Evolutionary conservation across 352 stramenopile species (phyloP), one percentile per base, ranked within the genome.

Genomic region (Peronospora farinosa): DNA sequence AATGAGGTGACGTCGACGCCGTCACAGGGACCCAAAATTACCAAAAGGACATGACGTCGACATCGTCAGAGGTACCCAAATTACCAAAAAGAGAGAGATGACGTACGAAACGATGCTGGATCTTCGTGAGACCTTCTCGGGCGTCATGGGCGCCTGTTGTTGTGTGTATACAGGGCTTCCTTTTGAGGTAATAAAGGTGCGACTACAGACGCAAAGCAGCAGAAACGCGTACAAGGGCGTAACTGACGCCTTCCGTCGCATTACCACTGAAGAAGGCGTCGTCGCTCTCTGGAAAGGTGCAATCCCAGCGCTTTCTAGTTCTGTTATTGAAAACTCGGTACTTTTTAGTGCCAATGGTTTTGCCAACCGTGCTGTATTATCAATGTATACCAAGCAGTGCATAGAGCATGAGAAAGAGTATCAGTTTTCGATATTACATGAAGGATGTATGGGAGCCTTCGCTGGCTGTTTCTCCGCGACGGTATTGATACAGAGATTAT

Each of bases 241-340:
- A 27, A 42, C 69, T 7, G 73, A 92, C 59, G 78, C 72, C 28
- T 86, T 89, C 55, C 65, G 58, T 37, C 73, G 72, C 39, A 90
- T 89, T 43, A 77, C 84, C 32, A 72, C 68, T 6, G 74, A 91
- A 37, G 83, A 94, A 44, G 78, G 82, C 35, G 53, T 80, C 3
- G 40, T 67, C 6, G 70, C 85, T 56, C 78, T 95, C n/a, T 95
- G 84, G 80, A 90, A 89, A 62, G 86, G 86, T n/a, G 83, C 84
- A 0, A 65, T 91, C 47, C 86, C 86, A 1, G 86, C 86, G 45
- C 74, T 95, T 13, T 86, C 74, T 31, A 92, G 80, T 65, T 86
- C 86, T 19, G 83, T 94, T 54, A 85, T 95, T 41, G 86, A 95
- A 46, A 95, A 95, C 65, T 84, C 86, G 39, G 86, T 95, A 44